phyloP scores from a whole-genome alignment of 2,329 filamentous ascomycete species.

The Graphilbum fragrans region DNA sequence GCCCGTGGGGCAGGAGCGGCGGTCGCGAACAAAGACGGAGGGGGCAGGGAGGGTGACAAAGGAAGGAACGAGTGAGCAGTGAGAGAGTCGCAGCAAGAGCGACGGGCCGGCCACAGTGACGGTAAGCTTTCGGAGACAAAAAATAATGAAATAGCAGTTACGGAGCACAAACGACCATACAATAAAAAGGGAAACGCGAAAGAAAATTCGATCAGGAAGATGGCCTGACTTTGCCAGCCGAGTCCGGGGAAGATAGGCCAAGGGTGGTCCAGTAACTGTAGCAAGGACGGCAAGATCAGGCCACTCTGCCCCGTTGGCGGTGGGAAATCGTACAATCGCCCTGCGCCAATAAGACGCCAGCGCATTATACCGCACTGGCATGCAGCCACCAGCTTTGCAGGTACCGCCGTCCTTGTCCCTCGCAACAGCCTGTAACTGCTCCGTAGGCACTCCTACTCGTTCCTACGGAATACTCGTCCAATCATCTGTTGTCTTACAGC shows the following conservation, averaged over 20 bases:
- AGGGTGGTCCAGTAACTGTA: conserved; percentile 9
- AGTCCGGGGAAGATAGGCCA: conserved; percentile 7
- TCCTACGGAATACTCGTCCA: no score
- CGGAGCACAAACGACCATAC: neutral
- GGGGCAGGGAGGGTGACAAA: neutral
- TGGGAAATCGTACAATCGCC: conserved; percentile 11
- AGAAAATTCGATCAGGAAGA: conserved; percentile 1
- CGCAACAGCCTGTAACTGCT: no score
- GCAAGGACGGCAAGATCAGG: conserved; percentile 11
- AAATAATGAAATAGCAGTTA: no score
- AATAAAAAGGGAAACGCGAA: neutral
- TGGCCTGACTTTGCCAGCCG: conserved; percentile 11
- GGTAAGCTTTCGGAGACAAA: no score
- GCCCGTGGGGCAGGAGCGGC: conserved; percentile 2
- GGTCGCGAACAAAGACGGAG: neutral
- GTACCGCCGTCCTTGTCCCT: no score
- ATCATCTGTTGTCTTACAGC: no score
- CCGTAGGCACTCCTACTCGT: no score
- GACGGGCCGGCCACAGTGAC: no score
- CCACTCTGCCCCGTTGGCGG: conserved; percentile 9
- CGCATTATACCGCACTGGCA: neutral
- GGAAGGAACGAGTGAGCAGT: no score
- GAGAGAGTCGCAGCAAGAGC: no score
- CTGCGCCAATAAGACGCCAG: conserved; percentile 8
- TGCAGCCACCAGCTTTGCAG: neutral